These are phyloP conservation scores for Arthroderma uncinatum DNA, from an alignment of 2,329 filamentous ascomycete genomes.

Conservation along the genomic window DNA sequence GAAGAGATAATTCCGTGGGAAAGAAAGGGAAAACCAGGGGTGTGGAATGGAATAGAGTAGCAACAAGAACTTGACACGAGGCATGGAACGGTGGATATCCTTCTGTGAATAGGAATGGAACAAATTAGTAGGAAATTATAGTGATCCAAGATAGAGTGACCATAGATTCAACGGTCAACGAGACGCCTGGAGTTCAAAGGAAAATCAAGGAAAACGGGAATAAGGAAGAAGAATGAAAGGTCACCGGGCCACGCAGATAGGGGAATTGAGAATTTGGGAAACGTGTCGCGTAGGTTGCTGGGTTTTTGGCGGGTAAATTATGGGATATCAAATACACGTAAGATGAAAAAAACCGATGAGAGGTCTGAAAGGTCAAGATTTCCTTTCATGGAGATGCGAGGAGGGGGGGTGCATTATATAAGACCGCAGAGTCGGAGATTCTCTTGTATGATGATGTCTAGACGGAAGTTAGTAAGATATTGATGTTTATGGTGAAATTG, in stretches of 20 bases:
- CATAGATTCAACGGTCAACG: background rate
- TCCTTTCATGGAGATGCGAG: background rate
- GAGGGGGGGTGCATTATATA: constrained; percentile 53
- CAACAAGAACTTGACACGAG: background rate
- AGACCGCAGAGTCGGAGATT: constrained; percentile 94
- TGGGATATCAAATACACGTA: constrained; percentile 9
- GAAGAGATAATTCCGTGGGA: background rate
- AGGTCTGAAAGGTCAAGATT: constrained; percentile 23
- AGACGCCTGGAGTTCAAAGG: background rate
- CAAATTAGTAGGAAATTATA: constrained; percentile 9
- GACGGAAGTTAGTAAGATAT: constrained; percentile 23
- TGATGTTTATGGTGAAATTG: background rate
- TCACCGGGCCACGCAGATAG: background rate
- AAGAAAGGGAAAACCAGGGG: background rate
- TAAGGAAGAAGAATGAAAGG: background rate
- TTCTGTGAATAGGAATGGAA: constrained; percentile 10
- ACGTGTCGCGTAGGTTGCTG: background rate
- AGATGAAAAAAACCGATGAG: constrained; percentile 18
- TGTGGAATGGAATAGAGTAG: background rate
- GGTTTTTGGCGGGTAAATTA: background rate
- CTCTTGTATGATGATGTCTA: constrained; percentile 99
- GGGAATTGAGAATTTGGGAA: background rate
- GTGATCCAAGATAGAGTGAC: background rate
- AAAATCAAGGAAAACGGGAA: background rate
- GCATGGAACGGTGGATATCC: background rate